Percentiles rank a stretch among this genome's conserved stretches.
phyloP scores from a whole-genome alignment of 306 rosid genomes.

The Dalbergia cochinchinensis region DNA sequence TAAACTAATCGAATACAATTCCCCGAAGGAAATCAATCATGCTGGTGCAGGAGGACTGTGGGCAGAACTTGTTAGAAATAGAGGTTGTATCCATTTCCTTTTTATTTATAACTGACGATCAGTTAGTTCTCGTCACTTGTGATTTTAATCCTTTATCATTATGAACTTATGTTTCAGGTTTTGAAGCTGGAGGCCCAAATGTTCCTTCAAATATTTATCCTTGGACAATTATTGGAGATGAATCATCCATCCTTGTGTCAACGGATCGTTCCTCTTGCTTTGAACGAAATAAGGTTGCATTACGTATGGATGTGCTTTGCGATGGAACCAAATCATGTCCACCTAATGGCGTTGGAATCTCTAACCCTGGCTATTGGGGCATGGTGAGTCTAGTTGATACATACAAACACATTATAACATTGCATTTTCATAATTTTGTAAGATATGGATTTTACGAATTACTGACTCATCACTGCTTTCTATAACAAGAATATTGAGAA shows the following conservation, averaged over 20 bases:
- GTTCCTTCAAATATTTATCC: slow-evolving; percentile 74
- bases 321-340: slow-evolving; percentile 62
- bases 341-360: slow-evolving; percentile 72
- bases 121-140: neutral
- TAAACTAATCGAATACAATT: neutral
- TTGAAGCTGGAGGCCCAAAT: slow-evolving; percentile 79
- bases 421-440: no score
- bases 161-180: slow-evolving; percentile 57
- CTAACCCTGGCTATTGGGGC: slow-evolving; percentile 90
- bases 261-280: slow-evolving; percentile 74
- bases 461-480: neutral
- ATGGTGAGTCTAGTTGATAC: slow-evolving; percentile 53
- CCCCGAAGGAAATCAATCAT: slow-evolving; percentile 77
- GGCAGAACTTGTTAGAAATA: slow-evolving; percentile 79
- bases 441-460: no score
- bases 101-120: neutral
- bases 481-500: slow-evolving; percentile 66
- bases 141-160: neutral
- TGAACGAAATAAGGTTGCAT: slow-evolving; percentile 71
- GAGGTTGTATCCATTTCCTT: slow-evolving; percentile 53
- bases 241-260: slow-evolving; percentile 60
- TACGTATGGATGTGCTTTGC: slow-evolving; percentile 69
- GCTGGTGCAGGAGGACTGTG: slow-evolving; percentile 89
- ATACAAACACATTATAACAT: no score
- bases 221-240: slow-evolving; percentile 71